These are phyloP conservation scores for Balansia obtecta DNA, from an alignment of 2,329 filamentous ascomycete species.

Conservation along the genomic window DNA sequence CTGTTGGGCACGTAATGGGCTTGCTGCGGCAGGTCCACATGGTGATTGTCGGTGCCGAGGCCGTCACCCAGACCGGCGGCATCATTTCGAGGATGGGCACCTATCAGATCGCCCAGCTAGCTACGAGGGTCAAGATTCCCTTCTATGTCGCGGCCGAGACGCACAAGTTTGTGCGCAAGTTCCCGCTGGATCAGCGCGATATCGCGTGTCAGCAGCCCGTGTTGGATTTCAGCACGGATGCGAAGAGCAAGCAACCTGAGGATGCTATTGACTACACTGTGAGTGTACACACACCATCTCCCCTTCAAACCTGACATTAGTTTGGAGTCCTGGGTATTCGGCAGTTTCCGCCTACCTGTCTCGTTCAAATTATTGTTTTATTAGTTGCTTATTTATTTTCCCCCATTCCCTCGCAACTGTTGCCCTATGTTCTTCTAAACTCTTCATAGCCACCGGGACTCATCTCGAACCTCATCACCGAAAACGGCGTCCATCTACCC, in stretches of 20 bases:
- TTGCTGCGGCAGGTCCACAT: conserved; percentile 46
- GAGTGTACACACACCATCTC: conserved; percentile 17
- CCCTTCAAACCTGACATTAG: too few relatives aligned
- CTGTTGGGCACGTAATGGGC: conserved; percentile 67
- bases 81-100: conserved; percentile 79
- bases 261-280: conserved; percentile 62
- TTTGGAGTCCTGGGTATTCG: too few relatives aligned
- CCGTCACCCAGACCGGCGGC: conserved; percentile 86
- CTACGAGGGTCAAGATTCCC: conserved; percentile 54
- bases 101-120: conserved; percentile 75
- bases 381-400: too few relatives aligned
- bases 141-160: conserved; percentile 91
- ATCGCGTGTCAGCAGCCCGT: conserved; percentile 68
- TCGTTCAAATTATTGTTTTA: background rate
- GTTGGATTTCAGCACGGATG: conserved; percentile 55
- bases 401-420: too few relatives aligned
- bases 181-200: conserved; percentile 70
- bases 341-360: background rate
- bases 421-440: background rate
- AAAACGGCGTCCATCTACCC: conserved; percentile 59
- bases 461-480: conserved; percentile 63
- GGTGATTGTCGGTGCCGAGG: conserved; percentile 61
- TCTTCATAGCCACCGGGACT: conserved; percentile 45
- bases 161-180: conserved; percentile 89
- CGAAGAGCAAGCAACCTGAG: conserved; percentile 28